Evolutionary conservation across 352 stramenopile species (phyloP), one percentile per base, ranked within the genome.

Genomic region (Phytopythium boreale): DNA sequence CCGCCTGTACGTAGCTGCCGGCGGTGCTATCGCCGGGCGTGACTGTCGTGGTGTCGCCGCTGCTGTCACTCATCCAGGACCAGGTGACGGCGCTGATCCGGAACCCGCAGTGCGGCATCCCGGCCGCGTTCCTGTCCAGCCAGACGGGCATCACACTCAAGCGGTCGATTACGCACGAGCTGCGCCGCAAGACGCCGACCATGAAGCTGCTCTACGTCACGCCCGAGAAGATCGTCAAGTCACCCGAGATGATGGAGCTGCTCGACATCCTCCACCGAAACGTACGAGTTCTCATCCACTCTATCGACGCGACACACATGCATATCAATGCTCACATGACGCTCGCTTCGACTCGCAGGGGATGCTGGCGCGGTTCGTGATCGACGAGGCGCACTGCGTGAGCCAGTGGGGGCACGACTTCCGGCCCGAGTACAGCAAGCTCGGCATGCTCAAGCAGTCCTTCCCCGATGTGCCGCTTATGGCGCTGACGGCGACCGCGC

Each of bases 1-100:
- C 4, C 10, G 22, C 5, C 3, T 7, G 22, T 43, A 34, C 29
- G 6, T 44, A 67, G 72, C 68, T 91, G 2, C 84, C 84, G 17
- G 84, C 84, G 0, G 75, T 93, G 27, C 69, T 93, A 1, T 80
- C 77, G 3, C 70, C 75, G 0, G 82, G 87, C 14, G 76, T 99
- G 39, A 98, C 95, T 0, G 80, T 99, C 39, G 95, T 98, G 1
- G 85, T 98, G 57, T 98, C 92, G 2, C 95, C 95, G 22, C 63
- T 99, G 44, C 62, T 98, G 19, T 98, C 93, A 39, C 74, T 99
- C 8, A 98, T 98, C 44, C 80, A 96, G 56, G 95, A 99, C 75
- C 96, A 99, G 71, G 84, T 96, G 22, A 95, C 77, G 15, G 75
- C 82, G 36, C 69, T 94, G 53, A 84, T 93, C 49, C 76, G 82